Evolutionary conservation across 208 protist genomes (phyloP), one percentile per base, ranked within the genome.

Genomic region (Naegleria fowleri): DNA sequence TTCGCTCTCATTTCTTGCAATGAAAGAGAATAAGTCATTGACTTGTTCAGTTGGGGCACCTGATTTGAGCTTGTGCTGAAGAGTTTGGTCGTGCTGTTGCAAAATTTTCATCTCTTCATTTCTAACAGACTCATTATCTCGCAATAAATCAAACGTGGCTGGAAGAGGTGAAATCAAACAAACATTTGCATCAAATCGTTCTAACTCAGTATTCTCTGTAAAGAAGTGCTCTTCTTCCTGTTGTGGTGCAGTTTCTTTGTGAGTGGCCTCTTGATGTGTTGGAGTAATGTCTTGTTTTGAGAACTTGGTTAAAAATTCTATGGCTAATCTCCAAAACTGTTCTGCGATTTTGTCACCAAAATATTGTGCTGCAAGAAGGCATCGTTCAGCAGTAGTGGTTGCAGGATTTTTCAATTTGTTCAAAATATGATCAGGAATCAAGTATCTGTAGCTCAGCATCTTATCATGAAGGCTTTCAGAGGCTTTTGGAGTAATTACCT

Each of bases 321-420:
- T 38, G 7, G 86, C 86, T 4, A 89, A 41, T 40, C 16, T 89
- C 86, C 86, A 89, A 29, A 89, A 89, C 41, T 89, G 41, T 5
- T 43, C 13, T 19, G 19, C 41, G 25, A 89, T 67, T 38, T 19
- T 22, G 67, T 89, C 86, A 40, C 48, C 41, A 89, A 89, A 89
- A 29, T 89, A 89, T 41, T 59, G 7, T 41, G 86, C 9, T 40
- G 48, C 33, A 16, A 67, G 0, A 11, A 67, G 59, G 25, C 86
- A 89, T 41, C 86, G 33, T 67, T 67, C 43, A 25, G 86, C 41
- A 52, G 48, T 89, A 7, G 15, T 89, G 11, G 48, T 67, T 13
- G 16, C 39, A 38, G 29, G 16, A 67, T 40, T 52, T 5, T 39
- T 38, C 25, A 89, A 67, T 89, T 40, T 6, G 19, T 13, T 2